Evolutionary conservation across 495 filamentous ascomycete genomes (phyloP).

Genomic region (Xylaria longipes): DNA sequence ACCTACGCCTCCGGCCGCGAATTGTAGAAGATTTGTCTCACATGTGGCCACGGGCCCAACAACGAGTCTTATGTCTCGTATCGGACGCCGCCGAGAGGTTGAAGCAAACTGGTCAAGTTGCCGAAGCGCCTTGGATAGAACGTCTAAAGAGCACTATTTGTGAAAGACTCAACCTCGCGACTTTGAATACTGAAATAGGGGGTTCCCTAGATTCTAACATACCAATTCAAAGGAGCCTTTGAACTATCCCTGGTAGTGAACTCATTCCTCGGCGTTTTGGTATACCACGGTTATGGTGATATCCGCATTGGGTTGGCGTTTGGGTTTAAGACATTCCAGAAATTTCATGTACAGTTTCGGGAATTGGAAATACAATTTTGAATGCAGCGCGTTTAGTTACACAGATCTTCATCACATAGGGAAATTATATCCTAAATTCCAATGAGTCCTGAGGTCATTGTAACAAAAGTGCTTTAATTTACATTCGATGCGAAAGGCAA

Average conservation of each 20-base stretch:
- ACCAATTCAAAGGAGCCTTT: conserved; percentile 13
- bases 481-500: too few relatives aligned
- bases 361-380: not conserved
- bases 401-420: not conserved
- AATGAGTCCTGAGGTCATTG: too few relatives aligned
- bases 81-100: conserved; percentile 36
- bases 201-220: not conserved
- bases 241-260: not conserved
- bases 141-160: conserved; percentile 28
- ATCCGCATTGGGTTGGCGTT: conserved; percentile 30
- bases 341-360: not conserved
- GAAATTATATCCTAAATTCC: too few relatives aligned
- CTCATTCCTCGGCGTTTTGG: conserved; percentile 17
- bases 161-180: conserved; percentile 19
- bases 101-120: conserved; percentile 30
- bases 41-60: conserved; percentile 16
- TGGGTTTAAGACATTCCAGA: not conserved
- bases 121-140: conserved; percentile 37
- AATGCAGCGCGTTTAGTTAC: not conserved
- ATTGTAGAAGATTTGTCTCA: not conserved
- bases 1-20: conserved; percentile 28
- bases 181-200: conserved; percentile 2
- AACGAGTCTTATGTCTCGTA: conserved; percentile 33
- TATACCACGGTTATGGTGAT: conserved; percentile 13
- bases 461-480: too few relatives aligned